These are phyloP conservation scores for Kokia cookei DNA, from an alignment of 441 rosid genomes.

Conservation along the genomic window DNA sequence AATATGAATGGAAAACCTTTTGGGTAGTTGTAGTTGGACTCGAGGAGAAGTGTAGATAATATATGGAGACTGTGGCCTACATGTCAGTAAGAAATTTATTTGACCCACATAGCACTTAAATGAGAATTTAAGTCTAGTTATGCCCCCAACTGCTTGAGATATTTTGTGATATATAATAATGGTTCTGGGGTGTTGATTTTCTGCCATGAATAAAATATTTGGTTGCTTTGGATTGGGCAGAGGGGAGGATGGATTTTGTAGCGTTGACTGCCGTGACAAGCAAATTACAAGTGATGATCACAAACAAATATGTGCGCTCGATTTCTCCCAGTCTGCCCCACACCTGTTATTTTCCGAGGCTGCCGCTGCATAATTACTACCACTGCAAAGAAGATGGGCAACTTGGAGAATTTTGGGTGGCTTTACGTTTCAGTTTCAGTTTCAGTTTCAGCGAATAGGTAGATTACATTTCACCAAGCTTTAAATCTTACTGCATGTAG, in stretches of 20 bases:
- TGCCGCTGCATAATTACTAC: constrained; percentile 5
- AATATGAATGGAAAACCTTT: not conserved
- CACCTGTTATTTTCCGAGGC: constrained; percentile 9
- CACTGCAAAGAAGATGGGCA: not conserved
- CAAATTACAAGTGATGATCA: constrained; percentile 18
- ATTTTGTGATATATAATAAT: not conserved
- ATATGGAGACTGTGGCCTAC: not conserved
- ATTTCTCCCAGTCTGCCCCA: constrained; percentile 11
- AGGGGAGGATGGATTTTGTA: constrained; percentile 35
- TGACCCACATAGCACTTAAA: not conserved
- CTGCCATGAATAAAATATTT: not conserved
- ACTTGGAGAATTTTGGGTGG: not conserved
- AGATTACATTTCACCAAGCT: not conserved
- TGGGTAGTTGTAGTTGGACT: not conserved
- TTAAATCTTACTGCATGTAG: not conserved
- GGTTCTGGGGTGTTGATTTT: constrained; percentile 1
- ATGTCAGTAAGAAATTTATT: not conserved
- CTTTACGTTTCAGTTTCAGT: not conserved
- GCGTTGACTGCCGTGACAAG: constrained; percentile 25
- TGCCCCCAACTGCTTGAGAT: not conserved
- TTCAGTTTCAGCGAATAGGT: not conserved
- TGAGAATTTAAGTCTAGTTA: not conserved
- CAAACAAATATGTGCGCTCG: constrained; percentile 13
- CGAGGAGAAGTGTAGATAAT: not conserved
- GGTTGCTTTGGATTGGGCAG: not conserved